Conservation (phyloP, 2,329 filamentous ascomycete species). For the Akanthomyces muscarius region DNA sequence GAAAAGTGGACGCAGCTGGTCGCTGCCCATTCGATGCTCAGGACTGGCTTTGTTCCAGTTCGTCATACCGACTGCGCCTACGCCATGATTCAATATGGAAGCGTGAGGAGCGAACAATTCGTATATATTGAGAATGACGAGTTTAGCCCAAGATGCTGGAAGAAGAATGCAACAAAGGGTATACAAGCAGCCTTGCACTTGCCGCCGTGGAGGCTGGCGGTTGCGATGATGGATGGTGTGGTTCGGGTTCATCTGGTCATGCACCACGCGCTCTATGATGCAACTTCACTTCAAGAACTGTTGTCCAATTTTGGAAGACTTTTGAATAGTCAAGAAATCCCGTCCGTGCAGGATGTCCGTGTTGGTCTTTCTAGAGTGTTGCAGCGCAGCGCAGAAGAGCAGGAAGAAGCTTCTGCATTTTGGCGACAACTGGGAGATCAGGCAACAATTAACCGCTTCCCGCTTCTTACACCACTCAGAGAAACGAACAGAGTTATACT, state of each 20-base stretch:
- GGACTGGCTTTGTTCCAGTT: conserved; percentile 66
- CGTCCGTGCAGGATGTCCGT: conserved; percentile 27
- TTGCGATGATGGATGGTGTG: conserved; percentile 35
- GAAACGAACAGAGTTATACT: conserved; percentile 32
- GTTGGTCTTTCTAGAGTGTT: conserved; percentile 41
- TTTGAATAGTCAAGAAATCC: conserved; percentile 5
- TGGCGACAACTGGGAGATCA: conserved; percentile 57
- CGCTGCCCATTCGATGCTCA: conserved; percentile 63
- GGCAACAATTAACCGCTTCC: conserved; percentile 66
- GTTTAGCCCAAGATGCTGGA: background rate
- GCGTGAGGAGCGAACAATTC: background rate
- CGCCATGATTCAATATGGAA: conserved; percentile 32
- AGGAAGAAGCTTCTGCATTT: conserved; percentile 45
- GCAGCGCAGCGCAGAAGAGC: conserved; percentile 26
- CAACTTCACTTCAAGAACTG: conserved; percentile 64
- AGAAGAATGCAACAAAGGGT: background rate
- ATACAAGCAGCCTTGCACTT: conserved; percentile 44
- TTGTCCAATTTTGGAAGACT: conserved; percentile 53
- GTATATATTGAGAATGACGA: background rate
- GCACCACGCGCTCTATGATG: conserved; percentile 85
- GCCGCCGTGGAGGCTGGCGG: conserved; percentile 60
- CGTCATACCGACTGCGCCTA: conserved; percentile 60
- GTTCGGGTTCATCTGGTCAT: conserved; percentile 46
- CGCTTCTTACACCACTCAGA: conserved; percentile 64
- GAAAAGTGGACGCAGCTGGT: conserved; percentile 57